Base-by-base conservation (phyloP, 2,329 filamentous ascomycete species). In the Sclerotinia glacialis region DNA sequence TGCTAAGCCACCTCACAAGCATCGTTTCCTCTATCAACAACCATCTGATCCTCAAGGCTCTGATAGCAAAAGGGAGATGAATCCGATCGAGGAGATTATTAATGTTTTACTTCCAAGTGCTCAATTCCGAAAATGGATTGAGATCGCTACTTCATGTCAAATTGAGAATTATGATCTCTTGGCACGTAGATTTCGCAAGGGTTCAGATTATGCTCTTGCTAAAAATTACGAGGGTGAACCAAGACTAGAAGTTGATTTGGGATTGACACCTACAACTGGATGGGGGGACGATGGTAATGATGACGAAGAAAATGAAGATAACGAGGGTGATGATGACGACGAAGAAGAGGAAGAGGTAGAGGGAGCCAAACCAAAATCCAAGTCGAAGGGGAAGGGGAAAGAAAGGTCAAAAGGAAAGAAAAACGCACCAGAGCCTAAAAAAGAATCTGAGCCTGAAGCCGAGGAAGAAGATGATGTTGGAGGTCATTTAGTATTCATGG, bases 401-500 rank as follows among this genome's bases (percentile, higher is more conserved):
- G 50, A 54, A 26, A 66, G 44, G 42, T 16, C 31, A n/a, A 65
- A 61, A 18, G 64, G 7, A 26, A 42, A 60, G 54, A 50, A 63
- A 26, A 47, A 64, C 23, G 34, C 26, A 37, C 53, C 31, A 40
- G 49, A 65, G 31, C 42, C 34, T 14, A 44, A 65, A 37, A 54
- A 66, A 23, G 63, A 65, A 49, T 37, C 64, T 46, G 69, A 69
- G 40, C 73, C 67, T 31, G 73, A 76, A 11, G 68, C 70, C 0
- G 71, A 72, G 9, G 72, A 76, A 11, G 72, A 74, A 26, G 86
- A 89, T 63, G 82, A 83, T 70, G 86, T 91, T 1, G 91, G 91
- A 65, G 91, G 91, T 42, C 90, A 92, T 76, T 90, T 93, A 75
- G 90, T 97, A 67, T 97, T 97, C 83, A 97, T 97, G 93, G 93